phyloP scores from a whole-genome alignment of 2,329 filamentous ascomycete genomes.

The Myriosclerotinia scirpicola region DNA sequence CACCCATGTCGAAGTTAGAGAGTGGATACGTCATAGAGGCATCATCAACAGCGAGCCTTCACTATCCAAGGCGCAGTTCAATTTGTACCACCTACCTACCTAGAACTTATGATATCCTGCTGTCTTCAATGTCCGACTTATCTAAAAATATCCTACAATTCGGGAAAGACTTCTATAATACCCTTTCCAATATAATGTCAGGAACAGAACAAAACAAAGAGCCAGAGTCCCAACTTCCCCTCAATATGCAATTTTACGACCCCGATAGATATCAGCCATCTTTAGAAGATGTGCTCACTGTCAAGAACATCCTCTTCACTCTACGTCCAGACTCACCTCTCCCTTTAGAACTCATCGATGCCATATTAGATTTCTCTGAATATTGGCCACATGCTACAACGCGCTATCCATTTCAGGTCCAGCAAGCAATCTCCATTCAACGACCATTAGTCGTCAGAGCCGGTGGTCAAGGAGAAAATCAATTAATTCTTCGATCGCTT shows the following conservation, averaged over 20 bases:
- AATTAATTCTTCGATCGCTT: constrained; percentile 43
- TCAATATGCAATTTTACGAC: constrained; percentile 22
- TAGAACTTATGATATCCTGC: not conserved
- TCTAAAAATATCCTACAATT: constrained; percentile 9
- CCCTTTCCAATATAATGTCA: constrained; percentile 19
- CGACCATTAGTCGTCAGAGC: constrained; percentile 23
- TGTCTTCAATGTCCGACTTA: not conserved
- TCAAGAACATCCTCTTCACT: constrained; percentile 45
- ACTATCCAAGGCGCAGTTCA: too few relatives aligned
- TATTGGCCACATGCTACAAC: constrained; percentile 57
- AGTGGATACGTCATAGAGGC: constrained; percentile 12
- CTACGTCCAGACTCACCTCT: constrained; percentile 47
- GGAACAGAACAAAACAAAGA: not conserved
- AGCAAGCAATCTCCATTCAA: not conserved
- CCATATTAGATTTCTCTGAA: constrained; percentile 58
- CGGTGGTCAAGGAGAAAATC: constrained; percentile 40
- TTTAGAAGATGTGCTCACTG: constrained; percentile 51
- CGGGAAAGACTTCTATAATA: not conserved
- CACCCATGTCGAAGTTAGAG: not conserved
- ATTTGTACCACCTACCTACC: too few relatives aligned
- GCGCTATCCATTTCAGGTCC: not conserved
- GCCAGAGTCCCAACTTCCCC: not conserved
- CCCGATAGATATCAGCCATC: constrained; percentile 41
- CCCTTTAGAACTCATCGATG: constrained; percentile 56
- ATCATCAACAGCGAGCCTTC: not conserved